A percentile compares a stretch with the other conserved stretches of the same genome.
phyloP scores from a whole-genome alignment of 768 basidiomycete genomes.

The Heimioporus sp. region DNA sequence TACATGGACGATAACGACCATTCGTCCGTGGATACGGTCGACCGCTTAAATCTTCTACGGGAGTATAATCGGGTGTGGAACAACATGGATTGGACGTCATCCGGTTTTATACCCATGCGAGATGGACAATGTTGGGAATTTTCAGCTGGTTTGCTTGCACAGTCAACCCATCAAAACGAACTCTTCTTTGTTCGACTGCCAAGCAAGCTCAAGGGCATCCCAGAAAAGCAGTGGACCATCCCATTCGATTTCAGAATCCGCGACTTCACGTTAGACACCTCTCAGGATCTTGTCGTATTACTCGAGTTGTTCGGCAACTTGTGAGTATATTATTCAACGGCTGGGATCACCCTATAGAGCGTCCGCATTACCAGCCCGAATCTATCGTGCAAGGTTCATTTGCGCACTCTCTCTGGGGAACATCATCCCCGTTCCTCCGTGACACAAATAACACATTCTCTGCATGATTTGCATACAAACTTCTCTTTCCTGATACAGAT shows the following conservation, averaged over 20 bases:
- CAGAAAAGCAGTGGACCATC: slow-evolving; percentile 26
- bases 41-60: slow-evolving; percentile 26
- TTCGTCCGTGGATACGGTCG: slow-evolving; percentile 17
- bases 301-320: slow-evolving; percentile 21
- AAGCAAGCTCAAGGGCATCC: slow-evolving; percentile 28
- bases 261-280: slow-evolving; percentile 38
- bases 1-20: slow-evolving; percentile 24
- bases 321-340: slow-evolving; percentile 13
- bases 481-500: slow-evolving; percentile 30
- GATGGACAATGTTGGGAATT: slow-evolving; percentile 33
- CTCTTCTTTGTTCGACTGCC: slow-evolving; percentile 29
- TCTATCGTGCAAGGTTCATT: slow-evolving; percentile 22
- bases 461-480: not conserved
- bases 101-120: slow-evolving; percentile 10
- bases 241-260: slow-evolving; percentile 25
- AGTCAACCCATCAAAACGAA: slow-evolving; percentile 17
- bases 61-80: slow-evolving; percentile 30
- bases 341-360: not conserved
- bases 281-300: slow-evolving; percentile 34
- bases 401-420: slow-evolving; percentile 30
- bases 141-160: slow-evolving; percentile 33
- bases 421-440: slow-evolving; percentile 22
- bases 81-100: slow-evolving; percentile 19
- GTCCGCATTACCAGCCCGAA: slow-evolving; percentile 12
- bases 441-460: slow-evolving; percentile 13